Evolutionary conservation across 1,139 yeast species (phyloP).

Genomic region (Debaryomycetaceae sp.): DNA sequence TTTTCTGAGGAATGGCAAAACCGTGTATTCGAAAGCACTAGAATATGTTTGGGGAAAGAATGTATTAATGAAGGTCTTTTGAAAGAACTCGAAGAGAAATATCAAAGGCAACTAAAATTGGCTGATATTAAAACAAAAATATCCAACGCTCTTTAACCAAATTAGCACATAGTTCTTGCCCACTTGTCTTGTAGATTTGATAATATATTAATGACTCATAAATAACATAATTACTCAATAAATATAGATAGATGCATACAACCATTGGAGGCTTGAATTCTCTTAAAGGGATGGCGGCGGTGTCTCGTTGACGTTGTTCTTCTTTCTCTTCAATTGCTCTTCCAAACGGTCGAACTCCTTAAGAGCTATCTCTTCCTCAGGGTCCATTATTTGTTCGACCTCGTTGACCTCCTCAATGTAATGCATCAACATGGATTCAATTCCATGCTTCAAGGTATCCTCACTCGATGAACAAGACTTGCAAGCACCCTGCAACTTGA

Average conservation of each 20-base stretch:
- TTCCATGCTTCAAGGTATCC: slow-evolving; percentile 76
- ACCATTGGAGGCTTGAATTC: background rate
- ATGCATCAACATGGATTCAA: slow-evolving; percentile 80
- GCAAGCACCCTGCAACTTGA: slow-evolving; percentile 81
- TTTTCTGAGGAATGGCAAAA: slow-evolving; percentile 28
- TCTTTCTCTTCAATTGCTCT: slow-evolving; percentile 25
- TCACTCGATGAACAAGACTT: slow-evolving; percentile 74
- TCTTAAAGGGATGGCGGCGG: slow-evolving; percentile 29
- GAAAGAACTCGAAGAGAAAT: slow-evolving; percentile 27
- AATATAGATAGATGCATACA: background rate
- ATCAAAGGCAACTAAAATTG: slow-evolving; percentile 18
- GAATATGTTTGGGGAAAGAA: slow-evolving; percentile 33
- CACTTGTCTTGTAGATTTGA: background rate
- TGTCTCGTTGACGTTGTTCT: slow-evolving; percentile 8
- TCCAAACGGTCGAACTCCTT: slow-evolving; percentile 72
- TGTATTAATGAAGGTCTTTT: slow-evolving; percentile 40
- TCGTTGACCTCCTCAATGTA: slow-evolving; percentile 79
- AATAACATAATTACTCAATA: background rate
- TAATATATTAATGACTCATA: background rate
- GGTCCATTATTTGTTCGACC: slow-evolving; percentile 61
- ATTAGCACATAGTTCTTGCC: background rate
- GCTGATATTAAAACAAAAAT: slow-evolving; percentile 17
- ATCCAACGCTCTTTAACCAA: slow-evolving; percentile 5
- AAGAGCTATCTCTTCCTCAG: slow-evolving; percentile 51
- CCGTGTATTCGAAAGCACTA: slow-evolving; percentile 30